Evolutionary conservation across 2,329 filamentous ascomycete species (phyloP), one percentile per base, ranked within the genome.

Genomic region (Xylaria sp.): DNA sequence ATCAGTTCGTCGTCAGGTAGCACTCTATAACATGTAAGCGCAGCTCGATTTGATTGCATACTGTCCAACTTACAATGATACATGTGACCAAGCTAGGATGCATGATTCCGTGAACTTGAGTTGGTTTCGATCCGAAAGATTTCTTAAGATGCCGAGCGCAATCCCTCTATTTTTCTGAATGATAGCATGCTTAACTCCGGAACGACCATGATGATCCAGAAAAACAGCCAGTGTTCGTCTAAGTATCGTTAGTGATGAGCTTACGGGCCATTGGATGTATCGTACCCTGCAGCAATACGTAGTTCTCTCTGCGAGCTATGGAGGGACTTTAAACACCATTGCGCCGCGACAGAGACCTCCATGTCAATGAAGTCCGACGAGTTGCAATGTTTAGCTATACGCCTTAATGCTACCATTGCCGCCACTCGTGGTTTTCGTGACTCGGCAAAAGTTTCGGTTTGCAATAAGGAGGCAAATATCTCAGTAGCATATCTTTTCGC

Each of bases 271-370:
- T 72, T 7, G 52, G 69, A 10, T 28, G 4, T n/a, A 63, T 78
- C 82, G 76, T 84, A 91, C 84, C 91, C 92, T 67, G 94, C 92
- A 46, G 91, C 91, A 74, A 98, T 88, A 39, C 95, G 90, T 34
- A 98, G 83, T 78, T 98, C 96, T 76, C 95, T 88, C 23, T 94
- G 80, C 1, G 94, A 97, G 79, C 94, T 97, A 72, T 91, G 90
- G 48, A 98, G 83, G 0, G 92, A 93, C 73, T 91, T 89, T 4
- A 98, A 82, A 76, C 94, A 94, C 88, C 93, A 95, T 75, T 94
- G 90, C 0, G 93, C 94, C 50, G 93, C 82, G 0, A 82, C 79
- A 9, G 93, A 94, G 1, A 82, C 84, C 67, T 90, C 88, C 2
- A 98, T 82, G 72, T 92, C 88, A 37, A 95, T 81, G 63, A 92